Evolutionary conservation across 768 basidiomycete genomes (phyloP).

Genomic region (Lyophyllum atratum): DNA sequence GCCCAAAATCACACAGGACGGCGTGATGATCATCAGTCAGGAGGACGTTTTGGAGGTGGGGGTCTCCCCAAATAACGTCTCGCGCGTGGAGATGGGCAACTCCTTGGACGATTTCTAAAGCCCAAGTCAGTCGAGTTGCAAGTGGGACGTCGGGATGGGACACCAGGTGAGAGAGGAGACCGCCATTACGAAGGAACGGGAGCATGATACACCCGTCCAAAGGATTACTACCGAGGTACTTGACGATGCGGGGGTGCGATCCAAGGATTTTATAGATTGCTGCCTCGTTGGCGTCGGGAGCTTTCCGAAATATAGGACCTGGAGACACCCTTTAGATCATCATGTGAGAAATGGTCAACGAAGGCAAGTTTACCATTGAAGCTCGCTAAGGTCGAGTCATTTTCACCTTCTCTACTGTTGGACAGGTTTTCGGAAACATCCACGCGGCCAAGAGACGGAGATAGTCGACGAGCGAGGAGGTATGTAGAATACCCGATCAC

Average conservation of each 20-base stretch:
- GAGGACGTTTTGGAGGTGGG: constrained; percentile 13
- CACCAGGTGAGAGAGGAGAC: neutral
- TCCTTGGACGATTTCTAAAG: constrained; percentile 14
- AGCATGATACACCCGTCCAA: neutral
- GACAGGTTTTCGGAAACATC: too few species aligned
- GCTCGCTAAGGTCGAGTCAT: too few species aligned
- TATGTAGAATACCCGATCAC: too few species aligned
- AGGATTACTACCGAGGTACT: neutral
- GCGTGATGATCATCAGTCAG: constrained; percentile 20
- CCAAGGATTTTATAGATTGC: neutral
- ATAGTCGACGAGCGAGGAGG: too few species aligned
- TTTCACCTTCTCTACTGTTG: too few species aligned
- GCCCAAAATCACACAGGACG: constrained; percentile 10
- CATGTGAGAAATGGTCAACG: too few species aligned
- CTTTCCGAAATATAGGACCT: too few species aligned
- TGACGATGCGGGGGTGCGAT: neutral
- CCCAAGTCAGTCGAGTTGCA: constrained; percentile 4
- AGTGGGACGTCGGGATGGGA: neutral
- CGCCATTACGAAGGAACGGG: constrained; percentile 1
- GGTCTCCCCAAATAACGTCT: constrained; percentile 12
- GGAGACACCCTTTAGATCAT: too few species aligned
- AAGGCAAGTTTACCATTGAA: too few species aligned
- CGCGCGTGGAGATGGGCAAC: constrained; percentile 13
- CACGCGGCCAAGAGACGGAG: too few species aligned
- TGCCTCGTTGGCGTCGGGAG: neutral